phyloP scores from a whole-genome alignment of 176 grass and related monocot species.

The Zea luxurians region DNA sequence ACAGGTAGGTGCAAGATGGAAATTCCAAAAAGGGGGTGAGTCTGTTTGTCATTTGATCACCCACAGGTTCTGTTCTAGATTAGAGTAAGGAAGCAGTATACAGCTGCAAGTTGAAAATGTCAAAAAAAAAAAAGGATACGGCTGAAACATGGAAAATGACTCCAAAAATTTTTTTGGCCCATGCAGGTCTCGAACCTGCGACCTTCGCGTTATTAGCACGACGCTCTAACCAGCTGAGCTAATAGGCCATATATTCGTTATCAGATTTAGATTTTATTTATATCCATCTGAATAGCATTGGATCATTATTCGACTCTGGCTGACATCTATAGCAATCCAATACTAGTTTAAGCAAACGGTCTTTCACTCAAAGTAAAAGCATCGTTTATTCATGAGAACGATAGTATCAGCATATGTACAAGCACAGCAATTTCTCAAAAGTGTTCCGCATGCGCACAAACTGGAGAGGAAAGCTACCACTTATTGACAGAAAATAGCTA shows the following conservation, averaged over 20 bases:
- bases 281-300: too few relatives aligned
- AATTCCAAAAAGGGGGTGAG: background rate
- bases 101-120: background rate
- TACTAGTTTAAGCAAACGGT: background rate
- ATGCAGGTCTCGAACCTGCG: constrained; percentile 69
- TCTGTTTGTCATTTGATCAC: too few relatives aligned
- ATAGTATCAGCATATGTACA: background rate
- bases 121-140: background rate
- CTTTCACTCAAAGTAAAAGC: background rate
- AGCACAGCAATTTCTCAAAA: background rate
- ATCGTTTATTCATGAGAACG: constrained; percentile 30
- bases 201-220: constrained; percentile 94
- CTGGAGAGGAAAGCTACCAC: background rate
- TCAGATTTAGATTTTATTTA: too few relatives aligned
- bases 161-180: background rate
- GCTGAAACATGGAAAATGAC: too few relatives aligned
- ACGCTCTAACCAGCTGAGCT: constrained; percentile 89
- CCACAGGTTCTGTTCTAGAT: too few relatives aligned
- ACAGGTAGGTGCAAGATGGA: background rate
- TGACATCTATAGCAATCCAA: background rate
- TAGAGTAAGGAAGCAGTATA: background rate
- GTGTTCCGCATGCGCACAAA: constrained; percentile 1
- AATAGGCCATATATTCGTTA: constrained; percentile 43
- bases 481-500: background rate
- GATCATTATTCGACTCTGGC: background rate